These are phyloP conservation scores for Odontarrhena argentea DNA, from an alignment of 345 rosid species.

Conservation along the genomic window DNA sequence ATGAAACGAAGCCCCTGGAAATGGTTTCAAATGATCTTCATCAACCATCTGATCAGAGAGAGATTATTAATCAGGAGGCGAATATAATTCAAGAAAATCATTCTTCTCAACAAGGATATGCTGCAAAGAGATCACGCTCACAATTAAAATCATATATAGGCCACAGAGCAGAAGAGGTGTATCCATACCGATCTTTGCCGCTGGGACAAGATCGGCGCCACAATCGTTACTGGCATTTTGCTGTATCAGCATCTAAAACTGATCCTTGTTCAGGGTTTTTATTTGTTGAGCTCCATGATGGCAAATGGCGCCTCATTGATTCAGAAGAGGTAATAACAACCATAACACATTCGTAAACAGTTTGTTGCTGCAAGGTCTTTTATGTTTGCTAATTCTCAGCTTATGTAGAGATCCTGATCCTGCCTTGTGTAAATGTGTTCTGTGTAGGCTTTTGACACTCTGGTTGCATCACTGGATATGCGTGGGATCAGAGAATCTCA, in stretches of 20 bases:
- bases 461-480: slow-evolving; percentile 73
- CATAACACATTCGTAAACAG: neutral
- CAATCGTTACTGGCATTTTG: slow-evolving; percentile 96
- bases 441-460: slow-evolving; percentile 82
- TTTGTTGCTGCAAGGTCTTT: slow-evolving; percentile 13
- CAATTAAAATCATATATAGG: slow-evolving; percentile 85
- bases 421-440: slow-evolving; percentile 18
- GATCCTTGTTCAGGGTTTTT: slow-evolving; percentile 93
- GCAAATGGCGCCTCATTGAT: slow-evolving; percentile 89
- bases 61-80: slow-evolving; percentile 48
- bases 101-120: slow-evolving; percentile 58
- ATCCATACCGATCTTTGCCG: slow-evolving; percentile 91
- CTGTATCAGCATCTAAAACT: slow-evolving; percentile 78
- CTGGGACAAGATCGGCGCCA: slow-evolving; percentile 98
- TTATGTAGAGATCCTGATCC: slow-evolving; percentile 17
- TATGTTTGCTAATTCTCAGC: neutral
- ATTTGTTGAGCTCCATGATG: slow-evolving; percentile 80
- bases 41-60: slow-evolving; percentile 51
- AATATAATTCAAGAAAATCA: slow-evolving; percentile 56
- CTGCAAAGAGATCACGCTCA: slow-evolving; percentile 85
- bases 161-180: slow-evolving; percentile 92
- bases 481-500: slow-evolving; percentile 98
- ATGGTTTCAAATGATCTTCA: slow-evolving; percentile 50
- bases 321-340: slow-evolving; percentile 69
- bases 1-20: slow-evolving; percentile 60